These are phyloP conservation scores for Lavandula angustifolia DNA, from an alignment of 257 asterid species.

Conservation along the genomic window DNA sequence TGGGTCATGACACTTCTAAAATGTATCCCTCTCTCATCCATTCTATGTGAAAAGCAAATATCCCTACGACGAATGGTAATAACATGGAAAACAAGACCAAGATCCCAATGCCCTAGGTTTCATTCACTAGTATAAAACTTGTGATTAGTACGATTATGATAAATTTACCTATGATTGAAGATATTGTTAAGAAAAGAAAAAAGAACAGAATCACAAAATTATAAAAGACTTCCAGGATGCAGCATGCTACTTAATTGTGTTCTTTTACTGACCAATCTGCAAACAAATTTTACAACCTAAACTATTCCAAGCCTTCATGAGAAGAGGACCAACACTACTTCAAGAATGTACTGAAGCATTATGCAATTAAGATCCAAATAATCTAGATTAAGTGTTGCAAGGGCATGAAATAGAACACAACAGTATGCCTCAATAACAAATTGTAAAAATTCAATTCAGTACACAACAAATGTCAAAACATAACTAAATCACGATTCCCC, in stretches of 20 bases:
- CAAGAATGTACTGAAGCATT: neutral
- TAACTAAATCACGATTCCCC: constrained; percentile 9
- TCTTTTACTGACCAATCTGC: neutral
- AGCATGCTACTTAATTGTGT: neutral
- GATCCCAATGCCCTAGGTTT: neutral
- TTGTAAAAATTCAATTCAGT: neutral
- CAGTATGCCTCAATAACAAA: neutral
- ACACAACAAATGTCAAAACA: neutral
- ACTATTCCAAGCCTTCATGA: neutral
- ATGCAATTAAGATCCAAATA: neutral
- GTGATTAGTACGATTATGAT: neutral
- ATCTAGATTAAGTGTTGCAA: neutral
- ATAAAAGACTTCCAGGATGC: neutral
- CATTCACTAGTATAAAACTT: neutral
- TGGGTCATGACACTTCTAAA: too few species aligned
- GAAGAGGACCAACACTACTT: neutral
- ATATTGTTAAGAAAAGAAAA: too few species aligned
- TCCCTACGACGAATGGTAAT: neutral
- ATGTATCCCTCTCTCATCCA: neutral
- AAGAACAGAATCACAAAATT: neutral
- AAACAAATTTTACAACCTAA: neutral
- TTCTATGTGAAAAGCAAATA: neutral
- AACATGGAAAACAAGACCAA: too few species aligned
- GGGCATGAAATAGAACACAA: neutral
- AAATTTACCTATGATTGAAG: too few species aligned